Conservation (phyloP, 2,329 filamentous ascomycete genomes). For the Xylaria sp. region DNA sequence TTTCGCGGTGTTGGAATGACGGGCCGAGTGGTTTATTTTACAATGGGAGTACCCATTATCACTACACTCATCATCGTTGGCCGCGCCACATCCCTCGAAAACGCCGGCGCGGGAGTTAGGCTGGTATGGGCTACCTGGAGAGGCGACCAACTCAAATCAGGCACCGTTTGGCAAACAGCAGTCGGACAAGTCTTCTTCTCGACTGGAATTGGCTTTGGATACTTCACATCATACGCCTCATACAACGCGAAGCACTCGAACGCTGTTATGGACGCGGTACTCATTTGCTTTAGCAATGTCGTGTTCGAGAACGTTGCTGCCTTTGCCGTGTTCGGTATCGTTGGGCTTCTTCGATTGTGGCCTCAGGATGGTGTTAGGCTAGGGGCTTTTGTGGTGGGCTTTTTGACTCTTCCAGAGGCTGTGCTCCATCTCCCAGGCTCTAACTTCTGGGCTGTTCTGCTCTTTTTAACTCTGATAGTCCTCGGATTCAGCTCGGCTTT, state of each 20-base stretch:
- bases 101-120: slow-evolving; percentile 58
- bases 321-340: slow-evolving; percentile 59
- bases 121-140: slow-evolving; percentile 55
- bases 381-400: slow-evolving; percentile 62
- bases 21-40: slow-evolving; percentile 65
- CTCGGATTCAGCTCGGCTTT: slow-evolving; percentile 64
- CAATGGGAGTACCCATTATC: slow-evolving; percentile 65
- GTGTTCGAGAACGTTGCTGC: slow-evolving; percentile 61
- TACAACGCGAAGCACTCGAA: slow-evolving; percentile 65
- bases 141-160: slow-evolving; percentile 54
- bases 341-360: slow-evolving; percentile 51
- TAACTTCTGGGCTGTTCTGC: slow-evolving; percentile 63
- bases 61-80: slow-evolving; percentile 63
- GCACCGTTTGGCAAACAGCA: slow-evolving; percentile 64
- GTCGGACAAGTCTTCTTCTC: slow-evolving; percentile 66
- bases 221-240: slow-evolving; percentile 63
- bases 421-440: slow-evolving; percentile 61
- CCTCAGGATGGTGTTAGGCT: slow-evolving; percentile 48
- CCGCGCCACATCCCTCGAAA: slow-evolving; percentile 58
- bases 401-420: slow-evolving; percentile 62
- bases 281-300: slow-evolving; percentile 61
- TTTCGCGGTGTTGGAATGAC: slow-evolving; percentile 64
- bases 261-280: slow-evolving; percentile 62
- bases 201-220: slow-evolving; percentile 63
- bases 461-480: slow-evolving; percentile 64